Evolutionary conservation across 1,284 basidiomycete genomes (phyloP).

Genomic region (Boletus semigastroideus): DNA sequence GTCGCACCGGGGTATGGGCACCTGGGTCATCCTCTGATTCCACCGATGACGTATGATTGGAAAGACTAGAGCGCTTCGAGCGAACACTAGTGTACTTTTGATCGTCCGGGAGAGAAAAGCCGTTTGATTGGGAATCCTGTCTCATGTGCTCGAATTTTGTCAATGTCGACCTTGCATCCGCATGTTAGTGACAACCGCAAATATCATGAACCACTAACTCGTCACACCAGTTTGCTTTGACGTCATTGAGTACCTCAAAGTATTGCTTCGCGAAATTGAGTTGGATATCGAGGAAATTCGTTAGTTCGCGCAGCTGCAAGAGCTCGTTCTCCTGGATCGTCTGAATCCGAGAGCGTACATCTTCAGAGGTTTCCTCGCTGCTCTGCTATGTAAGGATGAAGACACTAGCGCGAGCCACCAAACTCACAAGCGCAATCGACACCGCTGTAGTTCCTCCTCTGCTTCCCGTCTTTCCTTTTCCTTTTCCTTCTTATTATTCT

Average conservation of each 20-base stretch:
- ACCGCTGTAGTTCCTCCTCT: slow-evolving; percentile 73
- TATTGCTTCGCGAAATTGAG: slow-evolving; percentile 73
- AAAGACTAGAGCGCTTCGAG: slow-evolving; percentile 28
- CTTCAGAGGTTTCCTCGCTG: slow-evolving; percentile 82
- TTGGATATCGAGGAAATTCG: slow-evolving; percentile 68
- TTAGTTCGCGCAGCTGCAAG: slow-evolving; percentile 66
- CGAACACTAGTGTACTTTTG: slow-evolving; percentile 18
- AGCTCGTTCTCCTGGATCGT: slow-evolving; percentile 77
- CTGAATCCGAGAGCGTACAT: slow-evolving; percentile 72
- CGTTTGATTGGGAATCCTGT: slow-evolving; percentile 10
- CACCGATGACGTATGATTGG: slow-evolving; percentile 19
- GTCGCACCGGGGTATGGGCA: slow-evolving; percentile 21
- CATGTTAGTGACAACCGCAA: slow-evolving; percentile 7
- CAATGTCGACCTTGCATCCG: slow-evolving; percentile 20
- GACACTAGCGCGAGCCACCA: background rate
- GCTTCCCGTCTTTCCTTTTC: slow-evolving; percentile 70
- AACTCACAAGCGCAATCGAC: slow-evolving; percentile 73
- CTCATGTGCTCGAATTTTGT: slow-evolving; percentile 19
- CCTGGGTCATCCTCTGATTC: slow-evolving; percentile 41
- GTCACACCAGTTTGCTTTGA: slow-evolving; percentile 63
- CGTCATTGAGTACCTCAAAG: slow-evolving; percentile 65
- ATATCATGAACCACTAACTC: slow-evolving; percentile 41
- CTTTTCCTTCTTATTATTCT: slow-evolving; percentile 64
- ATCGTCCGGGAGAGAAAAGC: slow-evolving; percentile 12
- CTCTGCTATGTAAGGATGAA: slow-evolving; percentile 5